Evolutionary conservation across 257 asterid genomes (phyloP), one percentile per base, ranked within the genome.

Genomic region (Penstemon newberryi): DNA sequence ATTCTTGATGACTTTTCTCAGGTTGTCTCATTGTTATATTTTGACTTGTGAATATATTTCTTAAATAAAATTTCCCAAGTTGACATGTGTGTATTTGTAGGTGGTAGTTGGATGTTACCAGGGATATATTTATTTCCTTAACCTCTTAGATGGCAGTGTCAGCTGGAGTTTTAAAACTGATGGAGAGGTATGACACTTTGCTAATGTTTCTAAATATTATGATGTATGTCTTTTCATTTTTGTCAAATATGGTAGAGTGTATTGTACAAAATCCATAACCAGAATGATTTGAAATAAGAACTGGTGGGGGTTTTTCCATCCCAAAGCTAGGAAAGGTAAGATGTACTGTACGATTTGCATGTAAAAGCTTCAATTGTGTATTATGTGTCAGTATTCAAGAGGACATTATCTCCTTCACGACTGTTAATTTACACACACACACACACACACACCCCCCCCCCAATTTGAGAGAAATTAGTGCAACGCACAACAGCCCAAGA

Each of bases 101-200:
- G 89, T 92, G 78, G 91, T 90, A 59, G 90, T 92, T 70, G 98
- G 98, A 71, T 90, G 97, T 75, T 92, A 90, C 73, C 78, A 78
- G 54, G 97, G 98, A 59, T 77, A 80, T 68, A 84, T 92, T 46
- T 88, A 90, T 79, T 88, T 92, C 80, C 85, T 92, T 69, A 58
- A 85, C 71, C 79, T 82, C 79, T 77, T 80, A 72, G 76, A 79
- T 78, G 98, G 98, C 60, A 73, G 75, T 72, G 73, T 87, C 81
- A 71, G 86, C 81, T 90, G 97, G 96, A 86, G 72, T 64, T 90
- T 83, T 78, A 87, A 36, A 75, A 92, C 98, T 56, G 55, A 80
- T 61, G 96, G 95, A n/a, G 95, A 92, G 90, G 98, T 90, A 83
- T 69, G 79, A 60, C 45, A 63, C 58, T 60, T n/a, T 53, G 43